Base-by-base conservation (phyloP, 169 alveolate genomes). In the Cryptosporidium andersoni region DNA sequence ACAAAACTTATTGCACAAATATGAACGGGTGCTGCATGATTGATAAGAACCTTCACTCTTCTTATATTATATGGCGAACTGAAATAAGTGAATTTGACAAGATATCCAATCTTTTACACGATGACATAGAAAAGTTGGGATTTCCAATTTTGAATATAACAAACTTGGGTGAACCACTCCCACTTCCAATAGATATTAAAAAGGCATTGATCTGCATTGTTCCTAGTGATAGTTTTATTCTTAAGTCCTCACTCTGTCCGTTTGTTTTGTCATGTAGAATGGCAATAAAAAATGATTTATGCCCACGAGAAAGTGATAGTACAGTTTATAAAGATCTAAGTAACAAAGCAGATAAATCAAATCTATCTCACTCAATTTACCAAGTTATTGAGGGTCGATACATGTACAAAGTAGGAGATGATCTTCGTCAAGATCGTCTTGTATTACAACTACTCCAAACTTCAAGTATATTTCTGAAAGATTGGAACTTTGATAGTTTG, bases 341-440 rank as follows among this genome's bases (percentile, higher is more conserved):
- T 25, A 49, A 58, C 2, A 11, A 16, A 9, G 4, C 5, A 4
- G 91, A 89, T 16, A 45, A 80, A 3, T 40, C 62, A 47, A n/a
- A 56, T 53, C 16, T 25, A 65, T 82, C 88, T 9, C 67, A 65
- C 56, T 58, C 81, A 3, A 58, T 81, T 40, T 64, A 82, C 42
- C 88, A 40, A 36, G 91, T 88, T 14, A 80, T 65, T 47, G 89
- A 81, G 14, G 65, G 82, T 58, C 40, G 81, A 40, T 81, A 92
- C 45, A 94, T 97, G 93, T 96, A 90, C 81, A 97, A 97, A 80
- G 95, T 92, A 9, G 98, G 98, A n/a, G 99, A 97, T 82, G 99
- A 97, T 88, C 91, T 97, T 74, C 82, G 98, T 36, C 98, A 96
- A 80, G 99, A 97, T 90, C 95, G 94, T 65, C 90, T 97, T 51